Evolutionary conservation across 1,284 basidiomycete species (phyloP).

Genomic region (Malassezia globosa): DNA sequence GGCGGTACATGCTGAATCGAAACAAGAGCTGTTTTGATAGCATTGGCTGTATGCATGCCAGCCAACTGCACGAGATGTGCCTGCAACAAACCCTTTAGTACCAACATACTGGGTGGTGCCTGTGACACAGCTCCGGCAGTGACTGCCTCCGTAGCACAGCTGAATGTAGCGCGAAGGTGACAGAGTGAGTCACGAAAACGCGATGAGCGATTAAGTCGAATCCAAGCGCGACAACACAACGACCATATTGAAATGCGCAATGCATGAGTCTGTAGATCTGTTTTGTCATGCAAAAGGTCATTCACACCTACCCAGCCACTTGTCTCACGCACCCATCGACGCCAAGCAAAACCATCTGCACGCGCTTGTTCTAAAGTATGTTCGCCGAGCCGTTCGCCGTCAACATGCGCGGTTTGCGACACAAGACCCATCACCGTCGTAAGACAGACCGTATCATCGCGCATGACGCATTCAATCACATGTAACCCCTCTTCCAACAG

Average conservation of each 20-base stretch:
- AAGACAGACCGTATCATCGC: neutral
- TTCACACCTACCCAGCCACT: neutral
- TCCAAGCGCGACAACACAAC: conserved; percentile 15
- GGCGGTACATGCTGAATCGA: neutral
- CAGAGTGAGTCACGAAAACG: conserved; percentile 3
- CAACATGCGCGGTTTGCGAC: conserved; percentile 1
- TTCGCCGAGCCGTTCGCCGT: conserved; percentile 10
- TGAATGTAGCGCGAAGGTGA: neutral
- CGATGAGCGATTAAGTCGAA: conserved; percentile 9
- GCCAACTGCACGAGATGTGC: conserved; percentile 11
- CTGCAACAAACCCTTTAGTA: conserved; percentile 10
- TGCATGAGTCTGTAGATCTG: neutral
- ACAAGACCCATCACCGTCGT: conserved; percentile 3
- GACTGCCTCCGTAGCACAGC: neutral
- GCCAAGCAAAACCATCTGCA: conserved; percentile 12
- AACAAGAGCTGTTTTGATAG: neutral
- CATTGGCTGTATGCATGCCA: conserved; percentile 1
- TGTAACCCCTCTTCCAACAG: conserved; percentile 10
- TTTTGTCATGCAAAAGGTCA: neutral
- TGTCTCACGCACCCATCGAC: conserved; percentile 1
- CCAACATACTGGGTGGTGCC: conserved; percentile 1
- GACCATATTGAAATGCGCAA: conserved; percentile 16
- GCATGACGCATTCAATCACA: conserved; percentile 9
- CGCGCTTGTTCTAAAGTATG: conserved; percentile 15
- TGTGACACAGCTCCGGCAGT: neutral